Percentiles rank a stretch among this genome's conserved stretches.
These are phyloP conservation scores for Pyrenochaeta sp. DNA, from an alignment of 2,329 filamentous ascomycete species.

Conservation along the genomic window DNA sequence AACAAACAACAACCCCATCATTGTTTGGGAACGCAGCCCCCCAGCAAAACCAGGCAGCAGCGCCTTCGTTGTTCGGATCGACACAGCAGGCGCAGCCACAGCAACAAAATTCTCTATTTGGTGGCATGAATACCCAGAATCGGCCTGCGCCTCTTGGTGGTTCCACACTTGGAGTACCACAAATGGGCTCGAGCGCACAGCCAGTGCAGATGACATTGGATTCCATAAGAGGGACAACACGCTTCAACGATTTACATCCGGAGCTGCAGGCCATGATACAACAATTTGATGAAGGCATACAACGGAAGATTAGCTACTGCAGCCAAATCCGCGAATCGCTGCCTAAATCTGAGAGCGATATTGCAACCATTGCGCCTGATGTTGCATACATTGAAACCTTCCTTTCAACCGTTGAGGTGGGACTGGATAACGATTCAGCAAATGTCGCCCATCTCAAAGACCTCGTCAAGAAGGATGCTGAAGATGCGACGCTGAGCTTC, in stretches of 20 bases:
- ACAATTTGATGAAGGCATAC: conserved; percentile 79
- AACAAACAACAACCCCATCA: conserved; percentile 37
- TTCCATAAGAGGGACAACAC: conserved; percentile 84
- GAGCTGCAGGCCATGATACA: conserved; percentile 82
- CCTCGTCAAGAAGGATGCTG: conserved; percentile 70
- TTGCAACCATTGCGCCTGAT: conserved; percentile 71
- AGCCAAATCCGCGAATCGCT: conserved; percentile 76
- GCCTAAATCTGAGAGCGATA: conserved; percentile 68
- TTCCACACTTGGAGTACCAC: conserved; percentile 30
- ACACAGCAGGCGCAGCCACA: conserved; percentile 37
- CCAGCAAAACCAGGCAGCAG: conserved; percentile 39
- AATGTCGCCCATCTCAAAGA: conserved; percentile 66
- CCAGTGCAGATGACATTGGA: conserved; percentile 52
- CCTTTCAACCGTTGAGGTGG: conserved; percentile 69
- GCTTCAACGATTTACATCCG: conserved; percentile 88
- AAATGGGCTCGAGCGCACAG: conserved; percentile 38
- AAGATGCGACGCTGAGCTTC: conserved; percentile 76
- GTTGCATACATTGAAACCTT: conserved; percentile 70
- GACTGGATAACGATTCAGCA: conserved; percentile 69
- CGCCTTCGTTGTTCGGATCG: conserved; percentile 44
- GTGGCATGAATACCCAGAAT: conserved; percentile 42
- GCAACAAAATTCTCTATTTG: conserved; percentile 44
- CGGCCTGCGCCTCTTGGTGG: conserved; percentile 35
- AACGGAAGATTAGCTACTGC: conserved; percentile 78
- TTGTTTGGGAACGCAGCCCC: conserved; percentile 41